Base-by-base conservation (phyloP, 768 basidiomycete species). In the Zangia roseola region DNA sequence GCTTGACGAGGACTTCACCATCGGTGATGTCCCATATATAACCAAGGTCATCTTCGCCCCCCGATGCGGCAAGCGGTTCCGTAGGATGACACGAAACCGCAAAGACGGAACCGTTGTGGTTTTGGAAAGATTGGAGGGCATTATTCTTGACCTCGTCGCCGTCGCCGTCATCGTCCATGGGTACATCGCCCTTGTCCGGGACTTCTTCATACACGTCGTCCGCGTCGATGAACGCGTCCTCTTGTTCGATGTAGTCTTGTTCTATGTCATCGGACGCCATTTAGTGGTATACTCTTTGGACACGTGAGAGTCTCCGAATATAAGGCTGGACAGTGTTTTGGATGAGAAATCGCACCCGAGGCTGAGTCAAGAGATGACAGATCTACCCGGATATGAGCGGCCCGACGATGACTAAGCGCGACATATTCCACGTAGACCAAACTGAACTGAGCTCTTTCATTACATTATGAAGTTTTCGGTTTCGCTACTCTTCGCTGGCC, bases 21-120 rank as follows among this genome's bases (percentile, higher is more conserved):
- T 85, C 83, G 3, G 82, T 84, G 41, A 90, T 82, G 56, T 92
- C 82, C 91, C 92, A 99, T 57, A 99, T 80, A 70, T 91, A 98
- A 31, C 91, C 97, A 0, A 90, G 67, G 63, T 98, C 94, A 65
- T 98, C 97, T 69, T 97, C 93, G 17, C 93, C 97, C 23, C 97
- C 97, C 1, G 94, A 93, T 19, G 82, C 86, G 7, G 91, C 94
- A 19, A 98, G 75, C 4, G 87, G 82, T 44, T 74, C 76, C 13
- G 80, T 81, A 0, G 97, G 95, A 64, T 99, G 97, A 28, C 82
- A 78, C 4, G 92, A 74, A 33, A 98, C 75, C 26, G 84, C 70
- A 66, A 97, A 99, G 26, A 97, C 89, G 16, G 95, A 94, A 21
- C 78, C 70, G 14, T 67, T 64, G 69, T 98, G 94, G 8, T 70